Evolutionary conservation across 139 green algal genomes (phyloP).

Genomic region (Pleodorina starrii): DNA sequence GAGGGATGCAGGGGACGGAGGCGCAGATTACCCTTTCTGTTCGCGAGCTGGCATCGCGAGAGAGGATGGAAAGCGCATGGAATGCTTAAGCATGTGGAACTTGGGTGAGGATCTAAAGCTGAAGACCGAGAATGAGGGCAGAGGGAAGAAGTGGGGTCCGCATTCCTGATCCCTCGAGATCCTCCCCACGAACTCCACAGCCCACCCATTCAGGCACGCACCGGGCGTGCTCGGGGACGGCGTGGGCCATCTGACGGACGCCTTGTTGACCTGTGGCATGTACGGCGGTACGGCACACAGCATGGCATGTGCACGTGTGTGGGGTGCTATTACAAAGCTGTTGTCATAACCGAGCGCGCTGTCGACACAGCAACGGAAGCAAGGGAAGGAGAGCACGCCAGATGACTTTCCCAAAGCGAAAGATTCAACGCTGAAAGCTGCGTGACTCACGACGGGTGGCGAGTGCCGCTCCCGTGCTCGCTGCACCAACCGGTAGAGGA

Average conservation of each 20-base stretch:
- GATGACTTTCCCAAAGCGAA: background rate
- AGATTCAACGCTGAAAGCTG: background rate
- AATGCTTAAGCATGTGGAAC: too few species aligned
- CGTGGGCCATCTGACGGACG: background rate
- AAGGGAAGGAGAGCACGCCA: too few species aligned
- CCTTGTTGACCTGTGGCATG: constrained; percentile 19
- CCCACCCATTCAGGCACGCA: background rate
- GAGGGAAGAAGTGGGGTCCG: too few species aligned
- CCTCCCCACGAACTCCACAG: too few species aligned
- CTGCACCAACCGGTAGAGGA: background rate
- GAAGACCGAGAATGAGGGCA: too few species aligned
- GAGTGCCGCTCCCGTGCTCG: constrained; percentile 18
- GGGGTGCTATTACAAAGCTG: too few species aligned
- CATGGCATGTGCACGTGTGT: too few species aligned
- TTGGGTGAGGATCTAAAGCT: too few species aligned
- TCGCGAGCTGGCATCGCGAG: background rate
- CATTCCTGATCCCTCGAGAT: too few species aligned
- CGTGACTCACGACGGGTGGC: constrained; percentile 6
- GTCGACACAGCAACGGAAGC: too few species aligned
- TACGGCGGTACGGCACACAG: too few species aligned
- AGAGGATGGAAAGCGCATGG: background rate
- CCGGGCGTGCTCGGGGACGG: background rate
- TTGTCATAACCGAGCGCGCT: too few species aligned
- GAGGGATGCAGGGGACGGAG: background rate
- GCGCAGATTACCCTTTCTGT: background rate